Evolutionary conservation across 2,329 filamentous ascomycete genomes (phyloP).

Genomic region (Fusarium brevicatenulatum): DNA sequence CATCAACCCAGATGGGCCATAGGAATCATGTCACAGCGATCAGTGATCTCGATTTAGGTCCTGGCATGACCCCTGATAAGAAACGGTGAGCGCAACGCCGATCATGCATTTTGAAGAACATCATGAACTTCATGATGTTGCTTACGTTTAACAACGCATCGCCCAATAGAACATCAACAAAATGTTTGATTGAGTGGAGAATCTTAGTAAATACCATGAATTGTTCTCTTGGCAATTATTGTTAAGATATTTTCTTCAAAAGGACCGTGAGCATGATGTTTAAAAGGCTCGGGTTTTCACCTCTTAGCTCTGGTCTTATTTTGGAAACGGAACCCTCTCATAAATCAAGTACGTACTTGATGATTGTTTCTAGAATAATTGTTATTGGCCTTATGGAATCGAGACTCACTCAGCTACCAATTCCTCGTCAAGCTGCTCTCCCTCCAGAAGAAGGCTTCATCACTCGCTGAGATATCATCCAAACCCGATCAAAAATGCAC

Average conservation of each 20-base stretch:
- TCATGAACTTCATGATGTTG: slow-evolving; percentile 33
- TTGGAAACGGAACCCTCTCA: neutral
- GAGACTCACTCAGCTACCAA: neutral
- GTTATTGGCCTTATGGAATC: slow-evolving; percentile 14
- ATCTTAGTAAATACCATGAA: slow-evolving; percentile 17
- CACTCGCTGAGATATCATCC: neutral
- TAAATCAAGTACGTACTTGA: slow-evolving; percentile 3
- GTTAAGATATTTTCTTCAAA: neutral
- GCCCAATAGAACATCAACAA: slow-evolving; percentile 23
- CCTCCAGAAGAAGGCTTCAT: slow-evolving; percentile 31
- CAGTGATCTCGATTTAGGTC: neutral
- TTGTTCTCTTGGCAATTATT: slow-evolving; percentile 9
- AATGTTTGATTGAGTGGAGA: slow-evolving; percentile 13
- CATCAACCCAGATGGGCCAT: neutral
- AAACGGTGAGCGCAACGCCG: slow-evolving; percentile 22
- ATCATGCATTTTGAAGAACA: slow-evolving; percentile 37
- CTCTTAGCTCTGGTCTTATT: neutral
- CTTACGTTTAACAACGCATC: slow-evolving; percentile 29
- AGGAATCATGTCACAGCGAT: neutral
- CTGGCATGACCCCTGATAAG: slow-evolving; percentile 11
- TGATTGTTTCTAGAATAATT: neutral
- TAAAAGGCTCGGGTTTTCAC: slow-evolving; percentile 1
- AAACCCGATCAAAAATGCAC: slow-evolving; percentile 18
- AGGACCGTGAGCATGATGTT: neutral
- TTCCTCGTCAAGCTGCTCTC: slow-evolving; percentile 29